Evolutionary conservation across 225 moss, liverwort and hornwort species (phyloP).

Genomic region (Pseudisothecium myosuroides): DNA sequence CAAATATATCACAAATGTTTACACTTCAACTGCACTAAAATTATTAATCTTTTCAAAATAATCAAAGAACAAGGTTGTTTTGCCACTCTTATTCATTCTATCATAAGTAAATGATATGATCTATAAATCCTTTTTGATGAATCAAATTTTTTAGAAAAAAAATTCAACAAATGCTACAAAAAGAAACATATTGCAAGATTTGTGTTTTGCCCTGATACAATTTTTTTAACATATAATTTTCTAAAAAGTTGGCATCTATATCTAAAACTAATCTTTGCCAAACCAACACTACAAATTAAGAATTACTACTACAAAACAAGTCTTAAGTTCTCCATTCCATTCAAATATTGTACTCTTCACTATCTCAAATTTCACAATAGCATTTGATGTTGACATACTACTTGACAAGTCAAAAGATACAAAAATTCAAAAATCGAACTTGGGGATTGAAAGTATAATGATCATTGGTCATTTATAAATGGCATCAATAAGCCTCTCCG

Average conservation of each 20-base stretch:
- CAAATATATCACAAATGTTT: not conserved
- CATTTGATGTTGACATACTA: not conserved
- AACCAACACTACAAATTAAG: not conserved
- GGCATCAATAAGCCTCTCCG: not conserved
- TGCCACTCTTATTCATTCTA: not conserved
- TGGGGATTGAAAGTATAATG: not conserved
- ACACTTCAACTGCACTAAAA: not conserved
- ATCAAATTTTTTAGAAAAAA: not conserved
- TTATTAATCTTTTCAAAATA: not conserved
- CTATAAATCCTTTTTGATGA: not conserved
- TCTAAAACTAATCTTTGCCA: accelerated
- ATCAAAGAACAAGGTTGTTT: not conserved
- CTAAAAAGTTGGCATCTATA: not conserved
- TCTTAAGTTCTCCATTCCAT: not conserved
- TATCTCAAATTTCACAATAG: not conserved
- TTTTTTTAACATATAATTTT: not conserved
- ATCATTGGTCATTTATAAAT: not conserved
- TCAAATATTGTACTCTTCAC: not conserved
- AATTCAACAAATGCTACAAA: not conserved
- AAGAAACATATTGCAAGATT: not conserved
- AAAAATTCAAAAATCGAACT: not conserved
- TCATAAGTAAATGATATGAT: accelerated
- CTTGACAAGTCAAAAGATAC: not conserved
- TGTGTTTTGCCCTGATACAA: accelerated
- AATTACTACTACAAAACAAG: not conserved